Evolutionary conservation across 495 filamentous ascomycete species (phyloP).

Genomic region (Penicillium longicatenatum): DNA sequence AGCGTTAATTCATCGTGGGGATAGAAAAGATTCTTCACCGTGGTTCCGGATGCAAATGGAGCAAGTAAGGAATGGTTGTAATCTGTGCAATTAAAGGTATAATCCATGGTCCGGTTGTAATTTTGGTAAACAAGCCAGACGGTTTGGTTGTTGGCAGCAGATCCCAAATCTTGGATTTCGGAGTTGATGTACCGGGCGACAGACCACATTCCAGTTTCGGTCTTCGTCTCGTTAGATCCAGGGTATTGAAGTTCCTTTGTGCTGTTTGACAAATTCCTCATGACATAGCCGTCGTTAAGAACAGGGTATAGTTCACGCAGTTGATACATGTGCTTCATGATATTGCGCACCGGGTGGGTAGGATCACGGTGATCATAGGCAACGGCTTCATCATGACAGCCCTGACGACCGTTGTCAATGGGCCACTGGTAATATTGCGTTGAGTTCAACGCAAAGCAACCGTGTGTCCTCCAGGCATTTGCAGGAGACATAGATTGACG

Average conservation of each 20-base stretch:
- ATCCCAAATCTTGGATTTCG: constrained; percentile 50
- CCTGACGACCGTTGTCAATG: constrained; percentile 49
- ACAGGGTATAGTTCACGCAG: constrained; percentile 60
- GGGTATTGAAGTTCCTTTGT: constrained; percentile 51
- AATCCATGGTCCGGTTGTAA: constrained; percentile 52
- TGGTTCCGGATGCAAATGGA: constrained; percentile 55
- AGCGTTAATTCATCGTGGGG: constrained; percentile 59
- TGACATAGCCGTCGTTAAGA: constrained; percentile 62
- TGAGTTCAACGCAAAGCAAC: constrained; percentile 62
- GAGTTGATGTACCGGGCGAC: constrained; percentile 51
- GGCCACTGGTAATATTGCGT: constrained; percentile 62
- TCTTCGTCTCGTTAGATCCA: constrained; percentile 53
- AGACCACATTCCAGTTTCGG: constrained; percentile 70
- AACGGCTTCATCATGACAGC: constrained; percentile 58
- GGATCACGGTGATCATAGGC: constrained; percentile 71
- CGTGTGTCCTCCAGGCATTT: constrained; percentile 68
- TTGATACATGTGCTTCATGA: constrained; percentile 67
- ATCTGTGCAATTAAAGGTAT: constrained; percentile 60
- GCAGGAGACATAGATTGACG: constrained; percentile 65
- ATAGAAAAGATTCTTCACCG: constrained; percentile 65
- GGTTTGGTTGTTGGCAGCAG: constrained; percentile 44
- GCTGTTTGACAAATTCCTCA: constrained; percentile 58
- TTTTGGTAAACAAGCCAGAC: constrained; percentile 72
- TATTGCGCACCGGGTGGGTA: constrained; percentile 64
- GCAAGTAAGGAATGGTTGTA: constrained; percentile 51